Evolutionary conservation across 257 asterid genomes (phyloP), one percentile per base, ranked within the genome.

Genomic region (Salvia splendens): DNA sequence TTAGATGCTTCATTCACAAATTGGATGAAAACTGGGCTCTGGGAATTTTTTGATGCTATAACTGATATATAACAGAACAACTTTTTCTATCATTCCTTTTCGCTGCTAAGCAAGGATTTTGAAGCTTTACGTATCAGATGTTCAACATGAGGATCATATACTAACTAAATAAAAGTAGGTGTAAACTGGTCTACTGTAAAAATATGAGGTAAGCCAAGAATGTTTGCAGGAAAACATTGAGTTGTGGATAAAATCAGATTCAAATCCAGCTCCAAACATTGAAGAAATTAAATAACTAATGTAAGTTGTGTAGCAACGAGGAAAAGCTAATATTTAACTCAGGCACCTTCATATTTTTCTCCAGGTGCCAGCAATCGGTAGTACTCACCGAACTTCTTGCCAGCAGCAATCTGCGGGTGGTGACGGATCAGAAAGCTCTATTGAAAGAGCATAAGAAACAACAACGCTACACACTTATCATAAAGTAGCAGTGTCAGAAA

Each of bases 291-390:
- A n/a, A 20, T 5, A n/a, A 20, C 28, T 12, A 49, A 8, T 20
- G 20, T 16, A 15, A 60, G 12, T 30, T 49, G 42, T 59, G 45
- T 12, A 40, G 45, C 47, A 7, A 41, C 12, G 15, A 42, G 65
- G 46, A 61, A 50, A 51, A 47, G 56, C 38, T 5, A 45, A 20
- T 16, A 24, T 12, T 20, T 40, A 59, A 32, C 56, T 45, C 38
- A 43, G 38, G 73, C 72, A 90, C 95, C 95, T 87, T 87, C 92
- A 36, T 87, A 90, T 75, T 73, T 83, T 61, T 76, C 85, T 62
- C 83, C 72, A 11, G 97, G 97, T 70, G 87, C 83, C 60, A 86
- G 80, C 86, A 90, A 53, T 28, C 97, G 87, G 75, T 90, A 92
- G 78, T 84, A 90, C 70, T 87, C 87, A 41, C 86, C 95, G 61